Conservation (phyloP, 331 rosid species). For the Spiraea crenata region DNA sequence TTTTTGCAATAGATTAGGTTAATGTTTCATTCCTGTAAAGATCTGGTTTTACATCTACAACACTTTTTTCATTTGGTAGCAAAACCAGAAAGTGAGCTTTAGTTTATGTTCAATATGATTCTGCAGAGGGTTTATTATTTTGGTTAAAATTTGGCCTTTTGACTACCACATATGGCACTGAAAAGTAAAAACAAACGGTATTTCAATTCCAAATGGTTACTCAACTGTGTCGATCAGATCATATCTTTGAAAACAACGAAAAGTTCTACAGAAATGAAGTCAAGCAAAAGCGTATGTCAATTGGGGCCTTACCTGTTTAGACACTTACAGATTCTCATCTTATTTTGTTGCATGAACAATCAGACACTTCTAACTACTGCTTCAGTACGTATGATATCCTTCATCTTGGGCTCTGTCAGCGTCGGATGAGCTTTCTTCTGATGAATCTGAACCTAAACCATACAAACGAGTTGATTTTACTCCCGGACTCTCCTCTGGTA, state of each 20-base stretch:
- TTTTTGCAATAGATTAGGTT: neutral
- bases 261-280: neutral
- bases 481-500: neutral
- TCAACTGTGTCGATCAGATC: too few relatives aligned
- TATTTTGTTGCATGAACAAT: neutral
- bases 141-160: neutral
- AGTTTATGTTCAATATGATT: neutral
- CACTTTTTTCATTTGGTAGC: neutral
- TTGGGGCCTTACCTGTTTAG: too few relatives aligned
- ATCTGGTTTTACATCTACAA: neutral
- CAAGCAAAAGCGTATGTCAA: neutral
- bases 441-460: too few relatives aligned
- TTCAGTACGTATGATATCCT: slow-evolving; percentile 17
- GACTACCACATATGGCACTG: neutral
- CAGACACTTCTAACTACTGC: neutral
- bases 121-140: neutral
- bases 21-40: neutral
- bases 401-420: neutral
- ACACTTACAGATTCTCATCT: neutral
- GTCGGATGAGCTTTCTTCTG: neutral
- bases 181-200: neutral
- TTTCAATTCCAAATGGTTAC: too few relatives aligned
- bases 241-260: too few relatives aligned
- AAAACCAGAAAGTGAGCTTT: neutral
- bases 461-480: too few relatives aligned